A percentile compares a stretch with the other conserved stretches of the same genome.
Evolutionary conservation across 2,329 filamentous ascomycete species (phyloP).

Genomic region (Trichoderma oligosporum): DNA sequence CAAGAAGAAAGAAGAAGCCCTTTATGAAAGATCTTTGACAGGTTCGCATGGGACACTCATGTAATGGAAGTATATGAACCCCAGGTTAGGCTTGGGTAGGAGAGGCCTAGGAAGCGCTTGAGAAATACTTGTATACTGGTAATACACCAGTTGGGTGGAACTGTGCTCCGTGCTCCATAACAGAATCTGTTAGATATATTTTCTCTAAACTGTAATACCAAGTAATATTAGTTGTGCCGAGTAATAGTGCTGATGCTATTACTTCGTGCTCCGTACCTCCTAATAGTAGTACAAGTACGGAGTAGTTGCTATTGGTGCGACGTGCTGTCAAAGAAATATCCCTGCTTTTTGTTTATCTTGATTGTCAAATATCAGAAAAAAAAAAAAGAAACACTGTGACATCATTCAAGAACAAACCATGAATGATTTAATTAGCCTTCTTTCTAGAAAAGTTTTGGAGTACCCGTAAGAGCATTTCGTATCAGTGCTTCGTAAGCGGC

Average conservation of each 20-base stretch:
- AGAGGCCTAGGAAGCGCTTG: too few species aligned
- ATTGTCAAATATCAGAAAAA: background rate
- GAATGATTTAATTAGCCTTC: too few species aligned
- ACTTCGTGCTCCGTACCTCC: too few species aligned
- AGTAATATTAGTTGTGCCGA: background rate
- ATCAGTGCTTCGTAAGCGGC: background rate
- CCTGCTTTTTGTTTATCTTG: background rate
- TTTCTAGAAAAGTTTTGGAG: too few species aligned
- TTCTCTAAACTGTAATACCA: background rate
- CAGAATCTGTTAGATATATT: background rate
- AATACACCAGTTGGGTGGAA: too few species aligned
- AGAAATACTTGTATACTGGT: too few species aligned
- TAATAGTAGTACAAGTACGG: too few species aligned
- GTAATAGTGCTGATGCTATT: background rate
- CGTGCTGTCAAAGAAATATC: background rate
- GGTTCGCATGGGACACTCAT: constrained; percentile 1
- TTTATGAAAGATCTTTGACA: background rate
- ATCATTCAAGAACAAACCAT: background rate
- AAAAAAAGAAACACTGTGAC: background rate
- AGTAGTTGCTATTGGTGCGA: background rate
- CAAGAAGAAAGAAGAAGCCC: background rate
- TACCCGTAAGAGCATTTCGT: too few species aligned
- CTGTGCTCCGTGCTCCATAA: too few species aligned
- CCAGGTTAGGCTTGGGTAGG: too few species aligned
- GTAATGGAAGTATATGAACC: background rate